Percentiles rank a stretch among this genome's conserved stretches.
These are phyloP conservation scores for Brasilioporus rufonigricans DNA, from an alignment of 768 basidiomycete species.

Conservation along the genomic window DNA sequence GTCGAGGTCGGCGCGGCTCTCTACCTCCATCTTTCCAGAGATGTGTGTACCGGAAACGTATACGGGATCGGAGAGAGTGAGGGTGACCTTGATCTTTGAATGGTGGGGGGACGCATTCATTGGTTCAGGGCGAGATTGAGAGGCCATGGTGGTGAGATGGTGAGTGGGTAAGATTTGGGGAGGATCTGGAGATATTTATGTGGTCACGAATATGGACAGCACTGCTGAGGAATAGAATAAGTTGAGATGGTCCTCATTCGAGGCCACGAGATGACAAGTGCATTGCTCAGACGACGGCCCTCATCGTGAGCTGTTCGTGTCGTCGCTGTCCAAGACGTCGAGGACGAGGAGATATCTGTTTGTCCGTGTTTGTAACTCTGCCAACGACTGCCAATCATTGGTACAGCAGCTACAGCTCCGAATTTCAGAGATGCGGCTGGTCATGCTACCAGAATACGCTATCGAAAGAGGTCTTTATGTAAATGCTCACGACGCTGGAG, in stretches of 20 bases:
- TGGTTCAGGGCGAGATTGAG: constrained; percentile 47
- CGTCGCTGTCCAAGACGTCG: constrained; percentile 2
- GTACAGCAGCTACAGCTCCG: no score
- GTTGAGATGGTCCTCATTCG: constrained; percentile 15
- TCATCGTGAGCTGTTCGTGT: constrained; percentile 18
- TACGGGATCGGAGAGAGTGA: constrained; percentile 54
- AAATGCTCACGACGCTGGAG: no score
- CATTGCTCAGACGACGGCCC: constrained; percentile 14
- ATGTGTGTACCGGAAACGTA: constrained; percentile 68
- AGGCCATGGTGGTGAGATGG: constrained; percentile 21
- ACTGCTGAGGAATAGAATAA: not conserved
- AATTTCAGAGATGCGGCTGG: no score
- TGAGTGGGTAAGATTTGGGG: not conserved
- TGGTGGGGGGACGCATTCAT: constrained; percentile 85
- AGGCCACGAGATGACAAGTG: not conserved
- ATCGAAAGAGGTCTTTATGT: no score
- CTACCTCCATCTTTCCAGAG: constrained; percentile 76
- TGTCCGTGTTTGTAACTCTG: constrained; percentile 10
- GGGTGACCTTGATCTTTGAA: constrained; percentile 70
- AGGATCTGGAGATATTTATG: constrained; percentile 13
- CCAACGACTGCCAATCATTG: no score
- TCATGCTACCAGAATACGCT: no score
- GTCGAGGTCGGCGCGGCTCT: constrained; percentile 65
- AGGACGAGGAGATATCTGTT: constrained; percentile 9
- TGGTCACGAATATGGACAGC: constrained; percentile 13